phyloP scores from a whole-genome alignment of 2,329 filamentous ascomycete genomes.

The Venturia effusa region DNA sequence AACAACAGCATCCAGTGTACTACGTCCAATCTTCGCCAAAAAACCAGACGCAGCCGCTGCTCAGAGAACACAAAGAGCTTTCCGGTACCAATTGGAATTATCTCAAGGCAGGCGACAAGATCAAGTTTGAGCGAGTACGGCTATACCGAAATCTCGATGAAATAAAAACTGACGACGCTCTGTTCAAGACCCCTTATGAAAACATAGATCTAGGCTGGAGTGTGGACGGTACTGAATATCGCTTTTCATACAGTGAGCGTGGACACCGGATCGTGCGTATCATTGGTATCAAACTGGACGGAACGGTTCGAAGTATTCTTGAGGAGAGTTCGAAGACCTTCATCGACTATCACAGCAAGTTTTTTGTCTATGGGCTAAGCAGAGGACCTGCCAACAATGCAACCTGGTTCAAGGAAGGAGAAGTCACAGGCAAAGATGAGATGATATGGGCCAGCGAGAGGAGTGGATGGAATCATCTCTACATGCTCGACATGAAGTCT shows the following conservation, averaged over 20 bases:
- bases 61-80: constrained; percentile 11
- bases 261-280: constrained; percentile 18
- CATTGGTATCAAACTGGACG: constrained; percentile 17
- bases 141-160: constrained; percentile 16
- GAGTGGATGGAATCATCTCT: constrained; percentile 22
- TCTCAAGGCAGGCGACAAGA: constrained; percentile 17
- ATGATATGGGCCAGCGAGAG: constrained; percentile 20
- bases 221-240: constrained; percentile 17
- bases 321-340: constrained; percentile 20
- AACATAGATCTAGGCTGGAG: constrained; percentile 17
- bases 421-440: constrained; percentile 15
- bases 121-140: constrained; percentile 16
- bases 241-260: constrained; percentile 18
- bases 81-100: constrained; percentile 14
- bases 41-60: constrained; percentile 16
- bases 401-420: not conserved
- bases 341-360: constrained; percentile 18
- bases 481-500: constrained; percentile 20
- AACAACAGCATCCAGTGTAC: constrained; percentile 16
- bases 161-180: constrained; percentile 14
- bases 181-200: constrained; percentile 17
- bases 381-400: not conserved
- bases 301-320: constrained; percentile 16
- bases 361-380: constrained; percentile 12
- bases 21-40: constrained; percentile 17